Evolutionary conservation across 2,329 filamentous ascomycete species (phyloP).

Genomic region (Colletotrichum noveboracense): DNA sequence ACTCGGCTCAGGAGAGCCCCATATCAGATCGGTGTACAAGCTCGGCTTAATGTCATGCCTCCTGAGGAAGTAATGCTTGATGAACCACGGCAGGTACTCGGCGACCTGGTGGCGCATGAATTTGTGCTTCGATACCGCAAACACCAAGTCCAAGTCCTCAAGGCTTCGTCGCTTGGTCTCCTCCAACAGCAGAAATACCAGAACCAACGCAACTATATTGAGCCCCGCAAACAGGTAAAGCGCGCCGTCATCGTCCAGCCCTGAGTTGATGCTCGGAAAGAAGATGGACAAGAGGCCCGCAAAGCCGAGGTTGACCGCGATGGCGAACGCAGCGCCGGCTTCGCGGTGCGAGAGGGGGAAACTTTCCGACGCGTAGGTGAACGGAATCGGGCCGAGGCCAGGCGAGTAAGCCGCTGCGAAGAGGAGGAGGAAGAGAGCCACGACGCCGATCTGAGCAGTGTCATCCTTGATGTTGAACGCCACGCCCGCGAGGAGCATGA

Average conservation of each 20-base stretch:
- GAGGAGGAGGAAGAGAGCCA: conserved; percentile 43
- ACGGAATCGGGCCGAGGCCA: conserved; percentile 50
- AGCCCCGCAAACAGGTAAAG: conserved; percentile 52
- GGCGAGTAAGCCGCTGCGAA: conserved; percentile 49
- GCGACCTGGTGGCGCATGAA: conserved; percentile 42
- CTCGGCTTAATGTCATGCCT: conserved; percentile 28
- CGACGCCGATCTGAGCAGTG: conserved; percentile 29
- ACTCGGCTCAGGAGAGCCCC: conserved; percentile 22
- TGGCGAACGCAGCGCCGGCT: conserved; percentile 52
- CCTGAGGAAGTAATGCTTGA: conserved; percentile 29
- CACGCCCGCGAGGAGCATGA: conserved; percentile 43
- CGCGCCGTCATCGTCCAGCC: conserved; percentile 35
- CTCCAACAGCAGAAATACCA: conserved; percentile 50
- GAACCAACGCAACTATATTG: conserved; percentile 49
- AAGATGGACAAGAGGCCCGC: conserved; percentile 50
- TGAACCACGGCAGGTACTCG: conserved; percentile 40
- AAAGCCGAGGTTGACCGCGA: conserved; percentile 52
- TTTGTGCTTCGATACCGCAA: conserved; percentile 39
- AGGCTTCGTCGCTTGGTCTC: conserved; percentile 46
- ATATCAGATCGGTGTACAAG: conserved; percentile 38
- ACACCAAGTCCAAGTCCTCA: conserved; percentile 45
- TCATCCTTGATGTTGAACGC: conserved; percentile 30
- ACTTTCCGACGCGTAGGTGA: conserved; percentile 55
- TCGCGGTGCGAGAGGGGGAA: conserved; percentile 56
- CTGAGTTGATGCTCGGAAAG: conserved; percentile 36